Evolutionary conservation across 208 protist species (phyloP).

Genomic region (Wallacemonas sp.): DNA sequence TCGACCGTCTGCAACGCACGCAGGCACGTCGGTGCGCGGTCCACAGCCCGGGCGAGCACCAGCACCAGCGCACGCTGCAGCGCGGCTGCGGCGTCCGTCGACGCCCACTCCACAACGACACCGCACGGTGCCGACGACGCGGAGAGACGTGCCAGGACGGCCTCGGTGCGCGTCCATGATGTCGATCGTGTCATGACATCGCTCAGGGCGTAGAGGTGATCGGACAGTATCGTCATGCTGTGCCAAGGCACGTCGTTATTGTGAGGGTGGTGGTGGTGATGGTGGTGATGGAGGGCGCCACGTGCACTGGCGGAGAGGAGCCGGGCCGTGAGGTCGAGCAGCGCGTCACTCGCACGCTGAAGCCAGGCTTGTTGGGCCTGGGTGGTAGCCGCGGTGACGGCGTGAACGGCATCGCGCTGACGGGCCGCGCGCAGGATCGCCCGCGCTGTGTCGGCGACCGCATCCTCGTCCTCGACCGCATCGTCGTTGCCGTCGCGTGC

Average conservation of each 20-base stretch:
- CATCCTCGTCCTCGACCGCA: background rate
- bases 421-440: background rate
- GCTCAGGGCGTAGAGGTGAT: background rate
- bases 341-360: background rate
- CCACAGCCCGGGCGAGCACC: slow-evolving; percentile 4
- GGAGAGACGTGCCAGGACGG: background rate
- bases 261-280: no score
- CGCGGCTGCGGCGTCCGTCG: background rate
- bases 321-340: background rate
- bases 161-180: background rate
- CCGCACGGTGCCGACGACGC: no score
- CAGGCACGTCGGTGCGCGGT: slow-evolving; percentile 2
- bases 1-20: background rate
- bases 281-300: no score
- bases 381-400: background rate
- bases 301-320: background rate
- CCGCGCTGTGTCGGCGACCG: background rate
- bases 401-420: background rate
- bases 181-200: background rate
- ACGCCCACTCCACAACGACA: no score
- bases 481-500: background rate
- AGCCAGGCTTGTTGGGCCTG: background rate
- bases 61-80: slow-evolving; percentile 2
- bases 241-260: no score
- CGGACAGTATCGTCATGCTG: no score